Evolutionary conservation across 768 basidiomycete genomes (phyloP).

Genomic region (Termitomyces sp.): DNA sequence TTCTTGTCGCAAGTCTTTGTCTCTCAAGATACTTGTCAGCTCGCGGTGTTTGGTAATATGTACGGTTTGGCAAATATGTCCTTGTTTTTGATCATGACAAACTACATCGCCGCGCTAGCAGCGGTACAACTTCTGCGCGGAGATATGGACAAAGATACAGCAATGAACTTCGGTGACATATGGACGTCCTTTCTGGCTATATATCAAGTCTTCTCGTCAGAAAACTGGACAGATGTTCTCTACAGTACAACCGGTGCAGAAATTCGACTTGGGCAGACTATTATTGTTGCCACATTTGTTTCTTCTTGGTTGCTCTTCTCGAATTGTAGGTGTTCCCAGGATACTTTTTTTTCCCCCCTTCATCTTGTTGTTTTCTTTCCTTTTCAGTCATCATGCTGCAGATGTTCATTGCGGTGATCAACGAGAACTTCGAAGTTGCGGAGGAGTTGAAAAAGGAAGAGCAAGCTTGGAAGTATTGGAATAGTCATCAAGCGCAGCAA

Average conservation of each 20-base stretch:
- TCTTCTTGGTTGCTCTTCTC: constrained; percentile 86
- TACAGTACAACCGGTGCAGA: constrained; percentile 63
- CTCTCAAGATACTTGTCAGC: constrained; percentile 31
- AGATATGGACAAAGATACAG: constrained; percentile 48
- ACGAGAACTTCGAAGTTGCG: constrained; percentile 90
- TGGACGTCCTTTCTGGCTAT: constrained; percentile 84
- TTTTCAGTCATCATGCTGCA: constrained; percentile 79
- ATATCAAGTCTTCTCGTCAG: constrained; percentile 88
- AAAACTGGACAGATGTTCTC: constrained; percentile 86
- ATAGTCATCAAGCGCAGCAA: constrained; percentile 47
- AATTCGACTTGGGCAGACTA: constrained; percentile 57
- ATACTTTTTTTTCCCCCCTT: not conserved
- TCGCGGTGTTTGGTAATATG: constrained; percentile 89
- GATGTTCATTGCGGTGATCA: constrained; percentile 97
- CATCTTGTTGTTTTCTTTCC: not conserved
- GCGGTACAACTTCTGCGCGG: constrained; percentile 84
- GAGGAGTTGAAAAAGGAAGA: constrained; percentile 84
- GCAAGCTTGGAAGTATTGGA: constrained; percentile 71
- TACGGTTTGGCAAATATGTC: constrained; percentile 90
- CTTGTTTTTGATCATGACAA: constrained; percentile 83
- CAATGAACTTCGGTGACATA: constrained; percentile 76
- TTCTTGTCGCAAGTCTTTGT: not conserved
- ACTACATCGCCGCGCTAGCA: constrained; percentile 79
- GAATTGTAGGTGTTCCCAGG: constrained; percentile 59
- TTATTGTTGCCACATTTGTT: constrained; percentile 68